Base-by-base conservation (phyloP, 2,329 filamentous ascomycete species). In the Neopestalotiopsis sp. region DNA sequence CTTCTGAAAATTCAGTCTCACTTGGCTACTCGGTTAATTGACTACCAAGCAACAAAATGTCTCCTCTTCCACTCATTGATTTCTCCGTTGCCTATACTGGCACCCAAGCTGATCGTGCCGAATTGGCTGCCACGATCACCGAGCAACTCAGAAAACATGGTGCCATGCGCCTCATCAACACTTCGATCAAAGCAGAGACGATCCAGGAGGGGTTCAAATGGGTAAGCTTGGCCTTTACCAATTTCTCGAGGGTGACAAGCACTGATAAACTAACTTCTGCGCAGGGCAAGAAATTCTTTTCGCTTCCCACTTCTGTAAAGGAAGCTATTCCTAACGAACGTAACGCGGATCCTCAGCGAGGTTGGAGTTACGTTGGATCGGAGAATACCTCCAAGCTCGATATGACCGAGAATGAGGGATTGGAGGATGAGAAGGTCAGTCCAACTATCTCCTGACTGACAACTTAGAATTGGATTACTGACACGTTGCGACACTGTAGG, bases 91-190 rank as follows among this genome's bases (percentile, higher is more conserved):
- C 56, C 56, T 58, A 58, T 10, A 58, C n/a, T 58, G 56, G 56
- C 56, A 58, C 56, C 56, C 17, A 17, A 28, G 56, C 56, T 13
- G 56, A 58, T 17, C 56, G 56, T 20, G 56, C 56, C 7, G 56
- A 58, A 58, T 58, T 58, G 56, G 56, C 56, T 58, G 56, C 56
- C 12, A 58, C 56, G 17, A 58, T 58, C 56, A 58, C 56, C 24
- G 56, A 58, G n/a, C 56, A 58, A 28, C 56, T 58, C 56, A 58
- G 56, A 58, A 58, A 58, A 58, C 56, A 58, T 58, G 56, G 56
- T 4, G 56, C 56, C 7, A 58, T 58, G 56, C 56, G 56, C 56
- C 56, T 58, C 2, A 58, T 58, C 20, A 58, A 58, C 56, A 58
- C 56, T 58, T 58, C 56, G 13, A 58, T 58, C 56, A 58, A 58